Evolutionary conservation across 2,329 filamentous ascomycete species (phyloP).

Genomic region (Fusarium oligoseptatum): DNA sequence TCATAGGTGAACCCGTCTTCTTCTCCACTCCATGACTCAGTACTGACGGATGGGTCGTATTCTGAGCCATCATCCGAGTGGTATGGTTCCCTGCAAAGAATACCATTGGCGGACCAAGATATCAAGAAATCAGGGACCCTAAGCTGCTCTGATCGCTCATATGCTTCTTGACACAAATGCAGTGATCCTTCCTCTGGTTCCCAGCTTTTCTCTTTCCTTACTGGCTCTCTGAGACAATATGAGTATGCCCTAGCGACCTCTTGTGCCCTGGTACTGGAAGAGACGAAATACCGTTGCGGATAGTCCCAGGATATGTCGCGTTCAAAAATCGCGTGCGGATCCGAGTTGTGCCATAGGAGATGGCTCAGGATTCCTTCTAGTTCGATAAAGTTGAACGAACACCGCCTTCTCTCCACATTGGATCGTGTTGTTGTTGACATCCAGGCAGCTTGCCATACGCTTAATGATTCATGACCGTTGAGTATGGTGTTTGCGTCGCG

Average conservation of each 20-base stretch:
- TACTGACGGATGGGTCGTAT: neutral
- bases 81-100: neutral
- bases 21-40: neutral
- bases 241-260: neutral
- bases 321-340: neutral
- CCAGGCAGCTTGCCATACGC: neutral
- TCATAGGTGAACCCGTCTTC: neutral
- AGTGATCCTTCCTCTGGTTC: neutral
- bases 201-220: fast-evolving
- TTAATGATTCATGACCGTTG: neutral
- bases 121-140: neutral
- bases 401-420: neutral
- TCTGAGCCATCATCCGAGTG: neutral
- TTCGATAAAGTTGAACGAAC: neutral
- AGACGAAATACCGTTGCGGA: neutral
- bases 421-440: too few species aligned
- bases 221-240: fast-evolving
- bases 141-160: neutral
- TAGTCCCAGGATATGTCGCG: too few species aligned
- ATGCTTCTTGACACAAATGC: neutral
- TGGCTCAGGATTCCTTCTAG: neutral
- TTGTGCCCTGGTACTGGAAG: neutral
- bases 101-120: neutral
- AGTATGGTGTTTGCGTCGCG: neutral
- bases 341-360: neutral